phyloP scores from a whole-genome alignment of 1,284 basidiomycete genomes.

The Vanrija sp. region DNA sequence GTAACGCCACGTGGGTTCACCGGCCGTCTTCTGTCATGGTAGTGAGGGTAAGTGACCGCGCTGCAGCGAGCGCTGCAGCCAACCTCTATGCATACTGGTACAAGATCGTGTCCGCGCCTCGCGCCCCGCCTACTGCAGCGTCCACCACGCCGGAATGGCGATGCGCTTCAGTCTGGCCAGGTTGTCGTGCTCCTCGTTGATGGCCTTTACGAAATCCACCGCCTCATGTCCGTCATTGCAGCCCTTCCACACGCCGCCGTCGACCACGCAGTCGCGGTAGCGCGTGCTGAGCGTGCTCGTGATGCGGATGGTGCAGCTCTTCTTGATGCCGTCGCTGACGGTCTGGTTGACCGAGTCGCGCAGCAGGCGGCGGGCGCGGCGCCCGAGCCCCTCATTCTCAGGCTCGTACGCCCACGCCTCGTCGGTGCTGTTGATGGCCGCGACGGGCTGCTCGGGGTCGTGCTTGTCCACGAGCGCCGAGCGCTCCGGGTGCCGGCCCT shows the following conservation, averaged over 20 bases:
- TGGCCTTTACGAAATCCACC: slow-evolving; percentile 70
- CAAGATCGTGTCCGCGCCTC: too few relatives aligned
- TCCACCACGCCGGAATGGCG: too few relatives aligned
- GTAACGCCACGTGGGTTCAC: too few relatives aligned
- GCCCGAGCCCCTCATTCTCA: slow-evolving; percentile 54
- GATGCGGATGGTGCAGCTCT: slow-evolving; percentile 79
- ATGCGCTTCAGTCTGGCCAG: slow-evolving; percentile 12
- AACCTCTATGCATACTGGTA: too few relatives aligned
- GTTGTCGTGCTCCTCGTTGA: slow-evolving; percentile 61
- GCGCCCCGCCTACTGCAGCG: too few relatives aligned
- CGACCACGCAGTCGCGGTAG: slow-evolving; percentile 63
- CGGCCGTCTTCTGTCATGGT: too few relatives aligned
- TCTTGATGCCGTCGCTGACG: slow-evolving; percentile 60
- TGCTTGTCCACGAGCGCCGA: background rate
- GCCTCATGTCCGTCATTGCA: slow-evolving; percentile 74
- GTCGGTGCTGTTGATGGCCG: background rate
- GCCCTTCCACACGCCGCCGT: slow-evolving; percentile 69
- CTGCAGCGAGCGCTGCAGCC: too few relatives aligned
- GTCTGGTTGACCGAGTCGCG: slow-evolving; percentile 58
- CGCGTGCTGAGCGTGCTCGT: slow-evolving; percentile 44
- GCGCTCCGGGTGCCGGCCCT: slow-evolving; percentile 20
- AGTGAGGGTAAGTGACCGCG: too few relatives aligned
- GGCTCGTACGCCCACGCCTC: slow-evolving; percentile 15
- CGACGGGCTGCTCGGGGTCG: background rate
- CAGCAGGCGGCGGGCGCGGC: slow-evolving; percentile 51